Percentiles rank a stretch among this genome's conserved stretches.
Conservation (phyloP, 2,329 filamentous ascomycete genomes). For the Paraconiothyrium sp. region DNA sequence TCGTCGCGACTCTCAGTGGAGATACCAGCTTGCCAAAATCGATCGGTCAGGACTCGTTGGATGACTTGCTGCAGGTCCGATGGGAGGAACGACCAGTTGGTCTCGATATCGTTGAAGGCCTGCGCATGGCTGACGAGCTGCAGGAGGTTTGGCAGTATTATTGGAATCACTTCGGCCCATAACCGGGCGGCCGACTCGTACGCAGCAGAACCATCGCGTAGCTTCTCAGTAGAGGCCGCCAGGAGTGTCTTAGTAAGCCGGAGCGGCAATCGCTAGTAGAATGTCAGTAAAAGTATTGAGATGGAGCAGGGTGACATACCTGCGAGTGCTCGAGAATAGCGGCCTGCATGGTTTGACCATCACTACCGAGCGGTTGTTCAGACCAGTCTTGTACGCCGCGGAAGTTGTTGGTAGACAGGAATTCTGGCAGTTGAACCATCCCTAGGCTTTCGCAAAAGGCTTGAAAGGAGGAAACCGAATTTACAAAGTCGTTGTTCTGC, state of each 20-base stretch:
- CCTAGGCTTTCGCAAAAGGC: constrained; percentile 83
- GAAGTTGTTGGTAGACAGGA: constrained; percentile 77
- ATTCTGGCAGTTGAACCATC: constrained; percentile 81
- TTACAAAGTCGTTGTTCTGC: constrained; percentile 75
- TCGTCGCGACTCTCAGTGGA: constrained; percentile 95
- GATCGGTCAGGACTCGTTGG: constrained; percentile 84
- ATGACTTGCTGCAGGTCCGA: constrained; percentile 80
- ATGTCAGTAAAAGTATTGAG: constrained; percentile 40
- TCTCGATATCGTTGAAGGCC: constrained; percentile 82
- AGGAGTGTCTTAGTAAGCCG: constrained; percentile 90
- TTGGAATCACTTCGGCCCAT: constrained; percentile 85
- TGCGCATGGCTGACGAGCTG: constrained; percentile 90
- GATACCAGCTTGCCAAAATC: constrained; percentile 98
- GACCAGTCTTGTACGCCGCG: constrained; percentile 86
- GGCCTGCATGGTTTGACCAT: constrained; percentile 80
- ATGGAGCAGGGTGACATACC: constrained; percentile 37
- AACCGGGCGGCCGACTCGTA: constrained; percentile 80
- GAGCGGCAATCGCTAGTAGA: constrained; percentile 73
- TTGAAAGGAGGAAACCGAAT: constrained; percentile 75
- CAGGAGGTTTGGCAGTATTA: constrained; percentile 85
- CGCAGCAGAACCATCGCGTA: constrained; percentile 76
- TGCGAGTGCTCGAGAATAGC: constrained; percentile 80
- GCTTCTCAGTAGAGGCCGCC: constrained; percentile 89
- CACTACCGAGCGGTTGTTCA: constrained; percentile 75
- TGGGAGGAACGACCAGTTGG: constrained; percentile 81